Conservation (phyloP, 805 yeast genomes). For the Lachancea cidri region DNA sequence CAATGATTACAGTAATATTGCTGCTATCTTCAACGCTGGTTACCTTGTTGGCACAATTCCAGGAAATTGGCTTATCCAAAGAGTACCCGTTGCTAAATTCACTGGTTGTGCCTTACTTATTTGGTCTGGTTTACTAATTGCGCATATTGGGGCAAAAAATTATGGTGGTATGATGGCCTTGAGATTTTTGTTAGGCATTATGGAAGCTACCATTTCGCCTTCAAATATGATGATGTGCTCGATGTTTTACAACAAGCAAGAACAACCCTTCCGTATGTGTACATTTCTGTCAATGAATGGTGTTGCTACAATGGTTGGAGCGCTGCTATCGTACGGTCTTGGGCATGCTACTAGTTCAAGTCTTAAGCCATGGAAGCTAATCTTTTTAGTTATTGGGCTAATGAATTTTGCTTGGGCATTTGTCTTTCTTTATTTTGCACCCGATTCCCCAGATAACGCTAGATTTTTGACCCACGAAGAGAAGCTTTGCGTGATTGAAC, state of each 20-base stretch:
- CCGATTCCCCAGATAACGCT: constrained; percentile 35
- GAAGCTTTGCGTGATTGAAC: constrained; percentile 20
- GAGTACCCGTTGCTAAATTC: constrained; percentile 26
- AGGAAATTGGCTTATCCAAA: constrained; percentile 18
- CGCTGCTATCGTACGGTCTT: constrained; percentile 25
- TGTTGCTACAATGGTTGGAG: constrained; percentile 26
- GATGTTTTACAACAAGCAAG: constrained; percentile 31
- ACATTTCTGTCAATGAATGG: constrained; percentile 35
- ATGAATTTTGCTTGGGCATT: constrained; percentile 35
- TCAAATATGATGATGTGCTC: constrained; percentile 33
- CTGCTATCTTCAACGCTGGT: constrained; percentile 38
- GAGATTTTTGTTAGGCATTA: constrained; percentile 22
- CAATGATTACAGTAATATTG: constrained; percentile 35
- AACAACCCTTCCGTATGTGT: constrained; percentile 33
- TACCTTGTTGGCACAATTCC: constrained; percentile 33
- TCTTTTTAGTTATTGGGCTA: constrained; percentile 29
- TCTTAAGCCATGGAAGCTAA: constrained; percentile 25
- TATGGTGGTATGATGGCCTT: constrained; percentile 18
- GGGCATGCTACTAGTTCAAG: constrained; percentile 21
- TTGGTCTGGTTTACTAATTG: constrained; percentile 16
- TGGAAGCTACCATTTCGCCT: constrained; percentile 32
- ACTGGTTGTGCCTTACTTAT: constrained; percentile 18
- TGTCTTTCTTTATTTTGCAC: constrained; percentile 31
- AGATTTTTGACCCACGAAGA: constrained; percentile 34
- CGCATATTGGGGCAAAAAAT: constrained; percentile 18